Evolutionary conservation across 306 rosid genomes (phyloP).

Genomic region (Prunus armeniaca): DNA sequence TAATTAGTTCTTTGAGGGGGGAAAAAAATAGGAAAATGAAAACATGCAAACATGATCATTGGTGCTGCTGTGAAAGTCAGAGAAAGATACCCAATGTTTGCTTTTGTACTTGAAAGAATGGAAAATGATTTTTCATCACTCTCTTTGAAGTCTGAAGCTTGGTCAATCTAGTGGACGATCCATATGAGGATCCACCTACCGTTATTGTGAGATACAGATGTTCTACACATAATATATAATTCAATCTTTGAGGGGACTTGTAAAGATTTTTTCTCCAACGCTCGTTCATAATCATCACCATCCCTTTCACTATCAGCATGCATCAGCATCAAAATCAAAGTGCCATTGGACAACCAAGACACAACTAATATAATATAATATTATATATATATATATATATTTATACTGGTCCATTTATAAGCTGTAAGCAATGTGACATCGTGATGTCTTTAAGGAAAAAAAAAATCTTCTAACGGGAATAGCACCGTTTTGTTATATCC

Average conservation of each 20-base stretch:
- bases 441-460: neutral
- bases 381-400: neutral
- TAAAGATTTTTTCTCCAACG: constrained; percentile 16
- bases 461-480: too few species aligned
- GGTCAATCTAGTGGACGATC: constrained; percentile 40
- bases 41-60: neutral
- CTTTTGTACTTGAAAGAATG: constrained; percentile 40
- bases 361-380: constrained; percentile 42
- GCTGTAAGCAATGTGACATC: constrained; percentile 38
- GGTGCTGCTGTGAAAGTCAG: constrained; percentile 13
- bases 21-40: neutral
- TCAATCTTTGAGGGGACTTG: constrained; percentile 19
- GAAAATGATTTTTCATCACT: constrained; percentile 57
- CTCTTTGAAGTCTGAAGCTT: constrained; percentile 16
- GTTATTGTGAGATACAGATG: constrained; percentile 37
- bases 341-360: constrained; percentile 43
- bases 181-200: constrained; percentile 23
- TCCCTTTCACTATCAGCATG: constrained; percentile 27
- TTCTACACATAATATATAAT: constrained; percentile 12
- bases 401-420: constrained; percentile 51
- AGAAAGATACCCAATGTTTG: constrained; percentile 32
- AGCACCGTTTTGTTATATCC: too few species aligned
- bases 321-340: constrained; percentile 30
- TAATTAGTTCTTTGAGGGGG: neutral
- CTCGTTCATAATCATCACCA: neutral